Evolutionary conservation across 495 filamentous ascomycete species (phyloP).

Genomic region (Penicillium fimorum): DNA sequence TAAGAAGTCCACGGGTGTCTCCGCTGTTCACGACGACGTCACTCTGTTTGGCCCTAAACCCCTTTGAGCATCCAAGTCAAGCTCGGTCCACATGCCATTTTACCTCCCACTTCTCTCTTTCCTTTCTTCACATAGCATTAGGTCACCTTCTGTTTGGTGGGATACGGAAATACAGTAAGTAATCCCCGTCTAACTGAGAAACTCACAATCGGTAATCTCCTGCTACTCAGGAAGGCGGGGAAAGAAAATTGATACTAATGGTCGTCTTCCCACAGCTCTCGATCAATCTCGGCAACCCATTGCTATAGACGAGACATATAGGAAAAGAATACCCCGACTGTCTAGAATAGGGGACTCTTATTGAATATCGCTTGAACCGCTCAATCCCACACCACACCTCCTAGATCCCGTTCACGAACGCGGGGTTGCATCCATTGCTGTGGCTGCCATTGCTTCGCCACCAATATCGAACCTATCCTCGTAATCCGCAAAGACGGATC

Average conservation of each 20-base stretch:
- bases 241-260: slow-evolving; percentile 17
- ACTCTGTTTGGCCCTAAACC: slow-evolving; percentile 30
- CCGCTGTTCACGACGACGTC: slow-evolving; percentile 24
- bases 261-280: slow-evolving; percentile 15
- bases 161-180: neutral
- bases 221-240: neutral
- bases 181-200: neutral
- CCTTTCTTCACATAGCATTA: slow-evolving; percentile 10
- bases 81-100: slow-evolving; percentile 30
- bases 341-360: slow-evolving; percentile 3
- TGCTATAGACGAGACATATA: slow-evolving; percentile 7
- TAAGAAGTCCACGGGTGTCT: neutral
- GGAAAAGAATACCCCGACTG: neutral
- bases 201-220: too few species aligned
- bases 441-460: slow-evolving; percentile 2
- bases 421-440: slow-evolving; percentile 8
- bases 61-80: slow-evolving; percentile 18
- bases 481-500: neutral
- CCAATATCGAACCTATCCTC: neutral
- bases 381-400: neutral
- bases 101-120: slow-evolving; percentile 11
- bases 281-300: slow-evolving; percentile 6
- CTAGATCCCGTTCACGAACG: slow-evolving; percentile 6
- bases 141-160: neutral
- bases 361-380: neutral